Evolutionary conservation across 768 basidiomycete genomes (phyloP).

Genomic region (Megacollybia marginata): DNA sequence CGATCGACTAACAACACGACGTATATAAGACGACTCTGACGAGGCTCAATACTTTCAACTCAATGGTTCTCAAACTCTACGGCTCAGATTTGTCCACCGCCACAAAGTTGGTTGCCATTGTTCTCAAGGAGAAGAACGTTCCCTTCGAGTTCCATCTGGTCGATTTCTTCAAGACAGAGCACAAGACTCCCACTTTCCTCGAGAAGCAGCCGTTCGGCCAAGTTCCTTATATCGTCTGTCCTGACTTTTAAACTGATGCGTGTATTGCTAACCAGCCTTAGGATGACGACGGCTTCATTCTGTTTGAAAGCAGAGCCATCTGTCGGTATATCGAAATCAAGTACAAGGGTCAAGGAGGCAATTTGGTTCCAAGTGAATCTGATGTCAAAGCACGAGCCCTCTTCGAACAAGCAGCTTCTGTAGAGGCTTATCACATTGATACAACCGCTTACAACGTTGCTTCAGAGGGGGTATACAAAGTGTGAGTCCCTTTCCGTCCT

Average conservation of each 20-base stretch:
- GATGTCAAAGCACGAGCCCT: constrained; percentile 30
- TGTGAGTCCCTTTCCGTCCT: constrained; percentile 26
- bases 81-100: constrained; percentile 33
- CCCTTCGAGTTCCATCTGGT: constrained; percentile 44
- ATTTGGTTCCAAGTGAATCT: constrained; percentile 40
- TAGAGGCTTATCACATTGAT: constrained; percentile 50
- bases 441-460: constrained; percentile 27
- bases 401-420: constrained; percentile 41
- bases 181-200: constrained; percentile 37
- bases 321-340: constrained; percentile 50
- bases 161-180: constrained; percentile 31
- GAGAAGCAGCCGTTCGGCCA: constrained; percentile 58
- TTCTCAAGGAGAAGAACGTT: constrained; percentile 49
- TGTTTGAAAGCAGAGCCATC: constrained; percentile 62
- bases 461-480: constrained; percentile 45
- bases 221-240: constrained; percentile 45
- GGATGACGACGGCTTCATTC: constrained; percentile 52
- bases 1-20: background rate
- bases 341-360: constrained; percentile 41
- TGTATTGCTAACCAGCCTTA: constrained; percentile 10
- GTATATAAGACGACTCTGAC: no score
- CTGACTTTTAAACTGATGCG: background rate
- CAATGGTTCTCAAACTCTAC: constrained; percentile 38
- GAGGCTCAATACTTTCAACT: background rate
- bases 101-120: constrained; percentile 42